Percentiles rank a stretch among this genome's conserved stretches.
Evolutionary conservation across 805 yeast genomes (phyloP).

Genomic region (Kuraishia hungarica): DNA sequence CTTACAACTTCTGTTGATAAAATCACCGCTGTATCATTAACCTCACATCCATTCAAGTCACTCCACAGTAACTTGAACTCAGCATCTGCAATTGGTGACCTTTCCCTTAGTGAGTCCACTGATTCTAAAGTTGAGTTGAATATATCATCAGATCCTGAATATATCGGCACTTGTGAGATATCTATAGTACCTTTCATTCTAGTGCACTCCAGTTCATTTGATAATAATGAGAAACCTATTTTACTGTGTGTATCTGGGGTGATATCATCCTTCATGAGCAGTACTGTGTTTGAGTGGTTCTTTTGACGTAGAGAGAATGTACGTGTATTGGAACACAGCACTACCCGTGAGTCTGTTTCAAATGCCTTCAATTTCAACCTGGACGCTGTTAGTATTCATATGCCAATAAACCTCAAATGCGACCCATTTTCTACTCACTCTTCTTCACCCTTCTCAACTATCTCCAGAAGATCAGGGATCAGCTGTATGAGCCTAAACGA

Average conservation of each 20-base stretch:
- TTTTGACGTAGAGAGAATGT: constrained; percentile 68
- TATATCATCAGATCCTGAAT: constrained; percentile 17
- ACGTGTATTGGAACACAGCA: constrained; percentile 45
- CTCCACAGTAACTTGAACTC: constrained; percentile 52
- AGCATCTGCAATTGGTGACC: constrained; percentile 43
- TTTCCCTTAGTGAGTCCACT: constrained; percentile 25
- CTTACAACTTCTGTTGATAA: constrained; percentile 12
- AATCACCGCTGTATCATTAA: constrained; percentile 33
- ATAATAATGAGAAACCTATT: constrained; percentile 25
- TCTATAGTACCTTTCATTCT: constrained; percentile 23
- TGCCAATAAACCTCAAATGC: constrained; percentile 20
- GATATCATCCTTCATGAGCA: constrained; percentile 31
- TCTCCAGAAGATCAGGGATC: constrained; percentile 35
- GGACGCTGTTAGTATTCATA: not conserved
- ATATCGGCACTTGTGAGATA: constrained; percentile 24
- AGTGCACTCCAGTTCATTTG: constrained; percentile 28
- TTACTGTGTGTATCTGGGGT: constrained; percentile 16
- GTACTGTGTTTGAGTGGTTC: constrained; percentile 82
- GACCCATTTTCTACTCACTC: constrained; percentile 6
- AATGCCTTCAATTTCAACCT: constrained; percentile 25
- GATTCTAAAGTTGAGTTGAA: constrained; percentile 7
- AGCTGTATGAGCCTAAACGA: constrained; percentile 45
- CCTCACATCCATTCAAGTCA: constrained; percentile 43
- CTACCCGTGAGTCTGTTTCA: constrained; percentile 31
- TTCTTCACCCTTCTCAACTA: constrained; percentile 20